These are phyloP conservation scores for Fusarium sp. DNA, from an alignment of 2,329 filamentous ascomycete species.

Conservation along the genomic window DNA sequence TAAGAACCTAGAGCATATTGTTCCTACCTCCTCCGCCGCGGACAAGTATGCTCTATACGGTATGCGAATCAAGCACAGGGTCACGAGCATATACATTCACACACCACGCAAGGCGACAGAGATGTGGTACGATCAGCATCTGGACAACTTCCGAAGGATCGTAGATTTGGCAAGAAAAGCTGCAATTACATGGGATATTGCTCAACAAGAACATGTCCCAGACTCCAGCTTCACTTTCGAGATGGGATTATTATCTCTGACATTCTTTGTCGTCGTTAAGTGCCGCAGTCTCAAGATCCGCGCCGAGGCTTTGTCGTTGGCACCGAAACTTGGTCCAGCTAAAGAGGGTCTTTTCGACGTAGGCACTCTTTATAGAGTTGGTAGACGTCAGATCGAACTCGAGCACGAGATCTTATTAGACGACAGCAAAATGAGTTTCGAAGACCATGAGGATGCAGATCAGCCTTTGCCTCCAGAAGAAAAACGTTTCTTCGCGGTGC, in stretches of 20 bases:
- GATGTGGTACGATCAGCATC: conserved; percentile 19
- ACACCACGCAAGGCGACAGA: neutral
- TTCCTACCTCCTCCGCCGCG: neutral
- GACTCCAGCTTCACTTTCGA: conserved; percentile 14
- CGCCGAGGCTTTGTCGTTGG: neutral
- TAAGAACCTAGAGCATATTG: neutral
- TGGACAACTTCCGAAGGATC: neutral
- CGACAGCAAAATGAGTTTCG: neutral
- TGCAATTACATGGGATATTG: neutral
- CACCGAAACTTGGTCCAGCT: neutral
- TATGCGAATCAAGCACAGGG: conserved; percentile 10
- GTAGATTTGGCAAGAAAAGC: conserved; percentile 1
- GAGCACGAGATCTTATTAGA: neutral
- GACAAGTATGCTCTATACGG: conserved; percentile 6
- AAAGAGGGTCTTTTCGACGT: conserved; percentile 22
- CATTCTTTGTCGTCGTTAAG: conserved; percentile 1
- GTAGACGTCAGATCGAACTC: conserved; percentile 8
- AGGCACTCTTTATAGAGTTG: conserved; percentile 19
- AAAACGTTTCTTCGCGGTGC: conserved; percentile 1
- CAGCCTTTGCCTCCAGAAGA: neutral
- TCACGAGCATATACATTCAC: conserved; percentile 2
- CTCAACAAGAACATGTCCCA: neutral
- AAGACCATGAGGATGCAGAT: fast-evolving
- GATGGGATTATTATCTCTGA: conserved; percentile 9
- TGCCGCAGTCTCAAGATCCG: neutral